Evolutionary conservation across 78 protist species (phyloP), one percentile per base, ranked within the genome.

Genomic region (Polysphondylium violaceum): DNA sequence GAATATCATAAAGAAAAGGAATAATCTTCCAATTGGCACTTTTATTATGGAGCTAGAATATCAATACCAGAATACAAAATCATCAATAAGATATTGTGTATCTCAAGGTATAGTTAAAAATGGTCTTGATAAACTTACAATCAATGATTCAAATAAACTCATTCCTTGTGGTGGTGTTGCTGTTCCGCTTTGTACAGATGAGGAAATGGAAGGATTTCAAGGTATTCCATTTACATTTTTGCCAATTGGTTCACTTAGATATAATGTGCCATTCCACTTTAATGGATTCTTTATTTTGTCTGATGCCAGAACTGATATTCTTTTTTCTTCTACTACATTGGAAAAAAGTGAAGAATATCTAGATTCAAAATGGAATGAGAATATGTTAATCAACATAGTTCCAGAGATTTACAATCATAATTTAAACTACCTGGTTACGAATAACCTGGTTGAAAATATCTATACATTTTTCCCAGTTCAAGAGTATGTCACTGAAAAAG

Each of bases 201-300:
- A 33, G 12, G 2, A 0, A 31, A n/a, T 2, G 3, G 25, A 17
- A n/a, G 3, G 43, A 58, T 16, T 79, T 19, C 17, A 41, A 41
- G 89, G 89, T 53, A 64, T 47, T 44, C 89, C 89, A n/a, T 79
- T 79, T 19, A 55, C 73, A 1, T 79, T 68, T 40, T 38, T 79
- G 16, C 89, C 89, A 50, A 79, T 79, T 6, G 89, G 89, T 1
- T 29, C 67, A 33, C 61, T 47, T 3, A 27, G 35, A 23, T 55
- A 17, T 29, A 40, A 50, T 9, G 38, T 53, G 7, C 76, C 76
- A 0, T 50, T 67, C 3, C 89, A 79, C 67, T 40, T 79, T 0
- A 51, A 67, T 55, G 89, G 77, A 5, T 79, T 35, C 25, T 79
- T 67, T 68, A 23, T 43, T 51, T 29, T 68, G 11, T 51, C 63